A percentile compares a stretch with the other conserved stretches of the same genome.
Evolutionary conservation across 2,329 filamentous ascomycete genomes (phyloP).

Genomic region (Clonostachys rhizophaga): DNA sequence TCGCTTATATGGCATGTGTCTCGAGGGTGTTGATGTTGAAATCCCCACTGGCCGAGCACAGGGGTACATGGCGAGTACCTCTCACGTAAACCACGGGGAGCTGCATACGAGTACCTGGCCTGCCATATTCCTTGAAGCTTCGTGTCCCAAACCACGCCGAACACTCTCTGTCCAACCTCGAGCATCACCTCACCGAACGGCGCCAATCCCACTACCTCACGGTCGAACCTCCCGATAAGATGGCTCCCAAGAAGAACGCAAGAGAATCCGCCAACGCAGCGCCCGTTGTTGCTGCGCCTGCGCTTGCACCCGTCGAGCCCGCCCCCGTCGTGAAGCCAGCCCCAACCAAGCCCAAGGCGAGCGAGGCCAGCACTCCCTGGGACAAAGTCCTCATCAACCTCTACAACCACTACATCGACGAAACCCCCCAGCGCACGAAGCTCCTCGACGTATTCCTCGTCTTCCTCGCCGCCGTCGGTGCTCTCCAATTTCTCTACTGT

Average conservation of each 20-base stretch:
- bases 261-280: conserved; percentile 25
- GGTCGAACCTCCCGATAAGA: conserved; percentile 12
- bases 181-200: too few relatives aligned
- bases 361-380: conserved; percentile 27
- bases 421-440: conserved; percentile 87
- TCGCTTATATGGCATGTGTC: too few relatives aligned
- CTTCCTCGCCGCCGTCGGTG: conserved; percentile 81
- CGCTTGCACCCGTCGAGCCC: conserved; percentile 15
- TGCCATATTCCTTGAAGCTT: too few relatives aligned
- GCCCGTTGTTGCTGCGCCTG: conserved; percentile 18
- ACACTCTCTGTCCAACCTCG: too few relatives aligned
- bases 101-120: too few relatives aligned
- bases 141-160: too few relatives aligned
- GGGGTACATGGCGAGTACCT: too few relatives aligned
- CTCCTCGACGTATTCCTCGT: conserved; percentile 87
- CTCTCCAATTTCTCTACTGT: conserved; percentile 91
- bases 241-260: conserved; percentile 47
- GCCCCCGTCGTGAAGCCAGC: conserved; percentile 6
- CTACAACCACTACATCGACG: conserved; percentile 71
- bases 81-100: too few relatives aligned
- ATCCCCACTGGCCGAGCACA: too few relatives aligned
- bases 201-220: too few relatives aligned
- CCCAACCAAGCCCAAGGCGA: conserved; percentile 6
- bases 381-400: conserved; percentile 64
- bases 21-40: too few relatives aligned